Conservation (phyloP, 257 asterid genomes). For the Solanum okadae region DNA sequence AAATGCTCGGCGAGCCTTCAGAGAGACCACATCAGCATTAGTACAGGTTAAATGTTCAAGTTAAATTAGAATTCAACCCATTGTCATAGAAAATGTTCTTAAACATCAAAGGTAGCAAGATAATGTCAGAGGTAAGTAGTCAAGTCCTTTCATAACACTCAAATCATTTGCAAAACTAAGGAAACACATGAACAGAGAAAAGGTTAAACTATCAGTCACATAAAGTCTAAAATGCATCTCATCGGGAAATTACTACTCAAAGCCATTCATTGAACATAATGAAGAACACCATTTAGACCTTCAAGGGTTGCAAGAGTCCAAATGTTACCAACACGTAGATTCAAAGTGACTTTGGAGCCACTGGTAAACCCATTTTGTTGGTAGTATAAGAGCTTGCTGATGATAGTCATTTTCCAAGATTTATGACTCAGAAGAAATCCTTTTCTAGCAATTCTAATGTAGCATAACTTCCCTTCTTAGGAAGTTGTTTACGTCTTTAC, state of each 20-base stretch:
- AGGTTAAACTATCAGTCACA: neutral
- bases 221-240: neutral
- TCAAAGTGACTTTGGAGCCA: neutral
- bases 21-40: neutral
- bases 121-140: neutral
- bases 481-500: neutral
- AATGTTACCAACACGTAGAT: neutral
- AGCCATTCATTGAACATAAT: neutral
- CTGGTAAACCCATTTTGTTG: neutral
- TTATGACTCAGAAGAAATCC: neutral
- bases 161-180: neutral
- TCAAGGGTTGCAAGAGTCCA: neutral
- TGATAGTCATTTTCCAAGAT: neutral
- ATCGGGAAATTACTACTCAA: neutral
- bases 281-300: neutral
- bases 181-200: neutral
- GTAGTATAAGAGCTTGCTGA: neutral
- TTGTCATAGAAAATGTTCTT: neutral
- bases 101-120: neutral
- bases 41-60: neutral
- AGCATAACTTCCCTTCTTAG: neutral
- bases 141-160: neutral
- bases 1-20: constrained; percentile 29
- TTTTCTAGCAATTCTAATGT: neutral
- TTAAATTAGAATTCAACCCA: neutral